Conservation (phyloP, 1,284 basidiomycete species). For the Apiotrichum gracile region DNA sequence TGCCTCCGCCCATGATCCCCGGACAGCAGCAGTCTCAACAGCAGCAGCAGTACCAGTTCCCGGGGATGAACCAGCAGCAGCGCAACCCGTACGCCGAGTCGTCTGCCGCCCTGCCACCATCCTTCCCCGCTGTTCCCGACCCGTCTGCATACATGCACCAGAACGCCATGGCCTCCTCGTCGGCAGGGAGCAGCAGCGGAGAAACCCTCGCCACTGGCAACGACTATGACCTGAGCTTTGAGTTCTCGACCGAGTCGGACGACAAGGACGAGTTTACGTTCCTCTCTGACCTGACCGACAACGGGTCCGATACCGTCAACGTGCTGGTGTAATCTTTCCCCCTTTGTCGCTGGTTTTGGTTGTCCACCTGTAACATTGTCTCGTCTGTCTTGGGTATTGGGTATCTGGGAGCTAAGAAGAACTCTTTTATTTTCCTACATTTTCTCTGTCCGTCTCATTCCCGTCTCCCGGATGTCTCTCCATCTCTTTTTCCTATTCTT, state of each 20-base stretch:
- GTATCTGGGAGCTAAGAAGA: background rate
- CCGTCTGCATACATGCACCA: background rate
- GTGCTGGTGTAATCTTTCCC: conserved; percentile 1
- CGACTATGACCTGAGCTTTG: conserved; percentile 14
- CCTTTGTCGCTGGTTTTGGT: background rate
- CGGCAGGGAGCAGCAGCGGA: background rate
- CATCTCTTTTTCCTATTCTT: too few relatives aligned
- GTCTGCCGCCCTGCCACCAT: background rate
- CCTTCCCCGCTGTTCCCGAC: conserved; percentile 12
- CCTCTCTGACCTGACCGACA: conserved; percentile 9
- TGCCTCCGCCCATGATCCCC: conserved; percentile 13
- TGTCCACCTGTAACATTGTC: too few relatives aligned
- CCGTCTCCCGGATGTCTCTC: too few relatives aligned
- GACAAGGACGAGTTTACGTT: conserved; percentile 17
- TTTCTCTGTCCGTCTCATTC: background rate
- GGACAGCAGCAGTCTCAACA: background rate
- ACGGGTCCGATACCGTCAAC: conserved; percentile 2
- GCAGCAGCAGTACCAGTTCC: background rate
- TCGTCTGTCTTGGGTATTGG: background rate
- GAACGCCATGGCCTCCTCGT: background rate
- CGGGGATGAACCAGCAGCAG: background rate
- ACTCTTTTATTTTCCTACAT: background rate
- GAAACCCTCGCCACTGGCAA: background rate
- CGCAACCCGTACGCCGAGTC: background rate
- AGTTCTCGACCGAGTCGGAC: conserved; percentile 1